A percentile compares a stretch with the other conserved stretches of the same genome.
These are phyloP conservation scores for Lepidium campestre DNA, from an alignment of 441 rosid species.

Conservation along the genomic window DNA sequence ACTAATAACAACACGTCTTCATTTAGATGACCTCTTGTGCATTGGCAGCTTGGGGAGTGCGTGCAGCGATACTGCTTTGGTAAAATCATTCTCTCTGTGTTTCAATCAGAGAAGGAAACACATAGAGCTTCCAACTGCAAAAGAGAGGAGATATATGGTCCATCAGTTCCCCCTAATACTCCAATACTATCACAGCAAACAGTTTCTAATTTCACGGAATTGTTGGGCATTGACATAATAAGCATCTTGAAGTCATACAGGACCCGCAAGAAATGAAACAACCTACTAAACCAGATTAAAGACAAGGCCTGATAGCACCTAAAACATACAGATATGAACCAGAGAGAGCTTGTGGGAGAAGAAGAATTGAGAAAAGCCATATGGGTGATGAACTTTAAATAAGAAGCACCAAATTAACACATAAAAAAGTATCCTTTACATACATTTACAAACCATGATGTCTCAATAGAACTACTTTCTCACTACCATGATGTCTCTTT, in stretches of 20 bases:
- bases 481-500: background rate
- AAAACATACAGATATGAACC: background rate
- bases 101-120: background rate
- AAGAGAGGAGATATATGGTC: background rate
- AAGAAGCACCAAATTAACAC: background rate
- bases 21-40: conserved; percentile 82
- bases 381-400: background rate
- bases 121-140: conserved; percentile 3
- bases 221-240: background rate
- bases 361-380: background rate
- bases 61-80: conserved; percentile 92
- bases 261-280: background rate
- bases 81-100: conserved; percentile 46
- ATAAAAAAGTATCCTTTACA: background rate
- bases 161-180: background rate
- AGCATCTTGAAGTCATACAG: background rate
- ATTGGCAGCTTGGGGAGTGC: conserved; percentile 87
- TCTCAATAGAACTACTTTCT: background rate
- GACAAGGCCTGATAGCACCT: background rate
- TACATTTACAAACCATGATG: background rate
- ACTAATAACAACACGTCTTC: conserved; percentile 79
- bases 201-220: background rate
- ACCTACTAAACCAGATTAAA: background rate
- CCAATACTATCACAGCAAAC: background rate
- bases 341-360: background rate